These are phyloP conservation scores for Sclerotinia glacialis DNA, from an alignment of 2,329 filamentous ascomycete species.

Conservation along the genomic window DNA sequence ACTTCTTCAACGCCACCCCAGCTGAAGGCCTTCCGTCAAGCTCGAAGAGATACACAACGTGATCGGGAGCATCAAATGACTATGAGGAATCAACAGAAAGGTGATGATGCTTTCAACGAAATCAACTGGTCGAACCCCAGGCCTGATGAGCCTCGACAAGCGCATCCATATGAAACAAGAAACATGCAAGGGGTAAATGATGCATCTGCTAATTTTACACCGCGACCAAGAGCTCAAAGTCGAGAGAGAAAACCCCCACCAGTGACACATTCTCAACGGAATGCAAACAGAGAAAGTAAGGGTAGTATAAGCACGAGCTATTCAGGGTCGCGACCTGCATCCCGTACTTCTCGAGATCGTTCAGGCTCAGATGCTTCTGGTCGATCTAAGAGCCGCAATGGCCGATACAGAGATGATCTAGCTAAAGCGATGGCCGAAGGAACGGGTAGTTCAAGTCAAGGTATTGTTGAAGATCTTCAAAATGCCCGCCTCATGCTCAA, in stretches of 20 bases:
- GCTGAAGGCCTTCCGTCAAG: slow-evolving; percentile 37
- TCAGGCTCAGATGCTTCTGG: slow-evolving; percentile 37
- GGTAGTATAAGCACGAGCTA: slow-evolving; percentile 26
- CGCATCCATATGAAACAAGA: slow-evolving; percentile 22
- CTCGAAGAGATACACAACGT: slow-evolving; percentile 37
- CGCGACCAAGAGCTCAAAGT: slow-evolving; percentile 31
- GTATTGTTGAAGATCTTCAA: slow-evolving; percentile 32
- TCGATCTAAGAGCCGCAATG: slow-evolving; percentile 37
- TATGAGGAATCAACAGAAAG: slow-evolving; percentile 32
- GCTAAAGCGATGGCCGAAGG: slow-evolving; percentile 35
- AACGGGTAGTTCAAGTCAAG: slow-evolving; percentile 29
- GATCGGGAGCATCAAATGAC: slow-evolving; percentile 36
- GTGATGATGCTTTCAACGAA: slow-evolving; percentile 25
- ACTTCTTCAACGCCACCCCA: slow-evolving; percentile 28
- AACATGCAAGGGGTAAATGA: slow-evolving; percentile 27
- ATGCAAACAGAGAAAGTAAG: slow-evolving; percentile 26
- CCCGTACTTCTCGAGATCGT: slow-evolving; percentile 35
- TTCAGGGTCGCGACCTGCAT: slow-evolving; percentile 34
- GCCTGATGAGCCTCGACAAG: slow-evolving; percentile 18
- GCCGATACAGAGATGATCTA: slow-evolving; percentile 36
- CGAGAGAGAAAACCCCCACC: slow-evolving; percentile 35
- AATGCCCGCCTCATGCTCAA: slow-evolving; percentile 28
- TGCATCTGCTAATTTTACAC: slow-evolving; percentile 29
- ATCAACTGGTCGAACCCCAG: slow-evolving; percentile 24
- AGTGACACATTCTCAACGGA: slow-evolving; percentile 26